Base-by-base conservation (phyloP, 257 asterid genomes). In the Schizonepeta tenuifolia region DNA sequence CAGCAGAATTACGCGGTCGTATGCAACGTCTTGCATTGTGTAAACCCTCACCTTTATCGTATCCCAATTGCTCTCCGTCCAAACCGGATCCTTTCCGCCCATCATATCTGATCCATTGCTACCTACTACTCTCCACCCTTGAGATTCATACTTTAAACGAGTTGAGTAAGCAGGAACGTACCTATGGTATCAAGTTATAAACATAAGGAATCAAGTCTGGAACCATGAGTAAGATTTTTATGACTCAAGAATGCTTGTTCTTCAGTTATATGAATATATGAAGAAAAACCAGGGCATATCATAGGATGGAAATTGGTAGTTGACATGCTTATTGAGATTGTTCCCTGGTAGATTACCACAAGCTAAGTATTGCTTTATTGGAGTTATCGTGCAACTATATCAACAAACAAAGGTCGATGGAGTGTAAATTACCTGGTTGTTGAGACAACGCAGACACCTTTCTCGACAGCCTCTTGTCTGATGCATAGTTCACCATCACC, bases 21-120 rank as follows among this genome's bases (percentile, higher is more conserved):
- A 88, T 51, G 86, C 26, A 65, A 83, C 69, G 17, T 61, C 81
- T 69, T 92, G 97, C 61, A 88, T 89, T 6, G 83, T 71, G 82
- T 90, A 95, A 56, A 84, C 84, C 63, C 94, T 82, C 65, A 95
- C 83, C 14, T 65, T 81, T 70, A 90, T 85, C 0, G 59, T 64
- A 44, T 90, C 91, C 98, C 98, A 95, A 78, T 95, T 95, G 77
- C 99, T 95, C 83, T 95, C 99, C 0, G 99, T 90, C 99, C 99
- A 95, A 40, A 95, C 86, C 0, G 97, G 93, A 74, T 94, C 98
- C 6, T 80, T 83, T 28, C 22, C 66, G 11, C 77, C 86, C 86
- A 78, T 79, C n/a, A 14, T 14, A 69, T 89, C 90, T 6, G 98
- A 87, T 68, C 88, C 61, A 70, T 90, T 92, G 71, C 14, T 24